Evolutionary conservation across 306 rosid species (phyloP).

Genomic region (Oemleria cerasiformis): DNA sequence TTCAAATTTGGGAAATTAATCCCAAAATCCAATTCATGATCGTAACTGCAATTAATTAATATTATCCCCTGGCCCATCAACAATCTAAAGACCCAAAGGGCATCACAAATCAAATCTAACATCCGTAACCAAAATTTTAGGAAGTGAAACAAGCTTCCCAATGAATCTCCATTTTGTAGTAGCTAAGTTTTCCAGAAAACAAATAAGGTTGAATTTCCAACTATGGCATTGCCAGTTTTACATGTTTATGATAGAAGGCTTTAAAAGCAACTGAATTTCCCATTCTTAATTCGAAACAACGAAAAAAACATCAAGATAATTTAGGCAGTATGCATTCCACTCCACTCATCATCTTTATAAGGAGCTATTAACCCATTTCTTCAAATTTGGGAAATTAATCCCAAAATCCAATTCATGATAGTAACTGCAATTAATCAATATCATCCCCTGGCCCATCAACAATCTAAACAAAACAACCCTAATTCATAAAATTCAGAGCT

Average conservation of each 20-base stretch:
- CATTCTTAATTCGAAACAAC: not conserved
- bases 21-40: not conserved
- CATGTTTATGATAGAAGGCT: not conserved
- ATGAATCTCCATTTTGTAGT: not conserved
- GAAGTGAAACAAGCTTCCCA: not conserved
- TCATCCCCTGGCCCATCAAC: not conserved
- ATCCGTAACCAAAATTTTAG: not conserved
- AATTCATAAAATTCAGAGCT: not conserved
- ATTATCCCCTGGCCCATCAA: not conserved
- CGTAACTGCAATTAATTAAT: not conserved
- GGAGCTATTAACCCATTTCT: not conserved
- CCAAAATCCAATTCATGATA: not conserved
- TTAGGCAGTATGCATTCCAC: not conserved
- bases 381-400: not conserved
- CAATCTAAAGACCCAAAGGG: not conserved
- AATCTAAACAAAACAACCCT: slow-evolving; percentile 11
- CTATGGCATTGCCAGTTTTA: not conserved
- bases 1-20: not conserved
- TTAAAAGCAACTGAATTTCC: not conserved
- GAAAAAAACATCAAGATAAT: not conserved
- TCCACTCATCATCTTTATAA: not conserved
- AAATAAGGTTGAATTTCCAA: not conserved
- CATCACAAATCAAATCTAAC: slow-evolving; percentile 5
- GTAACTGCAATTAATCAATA: not conserved
- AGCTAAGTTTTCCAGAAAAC: not conserved